A percentile compares a stretch with the other conserved stretches of the same genome.
Evolutionary conservation across 2,329 filamentous ascomycete species (phyloP).

Genomic region (Torrubiella hemipterigena): DNA sequence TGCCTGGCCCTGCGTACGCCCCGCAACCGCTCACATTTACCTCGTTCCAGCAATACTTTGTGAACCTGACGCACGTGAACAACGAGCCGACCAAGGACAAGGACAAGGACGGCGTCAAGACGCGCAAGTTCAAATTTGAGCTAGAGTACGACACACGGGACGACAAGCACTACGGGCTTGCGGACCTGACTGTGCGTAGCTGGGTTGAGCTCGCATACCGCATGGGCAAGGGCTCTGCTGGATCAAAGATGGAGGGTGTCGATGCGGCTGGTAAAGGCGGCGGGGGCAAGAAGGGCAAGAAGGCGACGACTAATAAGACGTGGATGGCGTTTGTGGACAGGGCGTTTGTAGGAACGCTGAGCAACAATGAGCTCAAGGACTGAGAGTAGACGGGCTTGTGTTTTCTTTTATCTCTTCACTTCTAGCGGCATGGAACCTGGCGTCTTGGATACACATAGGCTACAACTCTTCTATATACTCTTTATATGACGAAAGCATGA

Average conservation of each 20-base stretch:
- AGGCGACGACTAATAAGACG: constrained; percentile 47
- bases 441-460: no score
- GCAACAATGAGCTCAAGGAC: constrained; percentile 52
- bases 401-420: no score
- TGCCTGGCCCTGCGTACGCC: constrained; percentile 82
- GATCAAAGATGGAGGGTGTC: neutral
- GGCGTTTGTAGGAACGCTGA: constrained; percentile 67
- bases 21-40: constrained; percentile 69
- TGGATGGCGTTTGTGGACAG: constrained; percentile 70
- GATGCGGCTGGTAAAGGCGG: constrained; percentile 5
- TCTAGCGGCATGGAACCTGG: no score
- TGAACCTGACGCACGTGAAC: constrained; percentile 86
- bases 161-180: constrained; percentile 62
- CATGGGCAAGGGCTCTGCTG: constrained; percentile 44
- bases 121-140: constrained; percentile 59
- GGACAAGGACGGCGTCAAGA: constrained; percentile 31
- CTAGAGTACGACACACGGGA: constrained; percentile 78
- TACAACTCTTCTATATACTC: no score
- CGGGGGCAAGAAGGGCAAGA: constrained; percentile 23
- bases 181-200: constrained; percentile 75
- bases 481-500: no score
- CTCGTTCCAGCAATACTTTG: constrained; percentile 82
- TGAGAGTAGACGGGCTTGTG: no score
- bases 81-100: constrained; percentile 41
- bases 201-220: constrained; percentile 68